These are phyloP conservation scores for Apium graveolens DNA, from an alignment of 129 eudicot species.

Conservation along the genomic window DNA sequence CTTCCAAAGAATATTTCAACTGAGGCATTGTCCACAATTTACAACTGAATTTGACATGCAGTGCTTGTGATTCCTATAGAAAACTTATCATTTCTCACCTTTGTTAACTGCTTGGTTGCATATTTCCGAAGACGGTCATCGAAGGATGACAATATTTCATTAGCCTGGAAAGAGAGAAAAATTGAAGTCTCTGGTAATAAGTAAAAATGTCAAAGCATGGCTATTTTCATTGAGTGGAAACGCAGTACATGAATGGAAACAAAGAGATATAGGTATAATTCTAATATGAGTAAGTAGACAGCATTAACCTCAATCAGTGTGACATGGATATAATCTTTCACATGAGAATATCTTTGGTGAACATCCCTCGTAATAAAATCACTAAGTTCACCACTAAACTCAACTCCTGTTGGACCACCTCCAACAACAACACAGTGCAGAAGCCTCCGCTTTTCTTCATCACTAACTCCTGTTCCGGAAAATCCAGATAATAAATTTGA, in stretches of 20 bases:
- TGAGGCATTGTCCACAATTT: neutral
- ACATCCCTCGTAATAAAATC: slow-evolving; percentile 91
- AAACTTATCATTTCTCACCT: slow-evolving; percentile 36
- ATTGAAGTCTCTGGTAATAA: neutral
- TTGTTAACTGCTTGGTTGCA: slow-evolving; percentile 72
- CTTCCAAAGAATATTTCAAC: neutral
- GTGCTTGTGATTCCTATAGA: neutral
- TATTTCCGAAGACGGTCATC: slow-evolving; percentile 87
- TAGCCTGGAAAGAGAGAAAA: slow-evolving; percentile 51
- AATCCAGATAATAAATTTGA: neutral
- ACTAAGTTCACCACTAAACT: slow-evolving; percentile 97
- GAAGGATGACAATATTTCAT: slow-evolving; percentile 90
- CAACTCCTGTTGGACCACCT: slow-evolving; percentile 99
- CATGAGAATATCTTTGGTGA: slow-evolving; percentile 80
- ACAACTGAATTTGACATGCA: neutral
- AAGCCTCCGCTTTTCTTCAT: slow-evolving; percentile 84
- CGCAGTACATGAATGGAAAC: neutral
- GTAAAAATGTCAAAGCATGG: neutral
- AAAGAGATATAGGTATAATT: no score
- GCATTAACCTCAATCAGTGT: slow-evolving; percentile 83
- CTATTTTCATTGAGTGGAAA: neutral
- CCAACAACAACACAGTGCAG: slow-evolving; percentile 97
- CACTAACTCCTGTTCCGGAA: slow-evolving; percentile 48
- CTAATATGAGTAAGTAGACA: neutral
- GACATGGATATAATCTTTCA: slow-evolving; percentile 81